Conservation (phyloP, 371 early-diverging fungal genomes). For the Gilbertella persicaria region DNA sequence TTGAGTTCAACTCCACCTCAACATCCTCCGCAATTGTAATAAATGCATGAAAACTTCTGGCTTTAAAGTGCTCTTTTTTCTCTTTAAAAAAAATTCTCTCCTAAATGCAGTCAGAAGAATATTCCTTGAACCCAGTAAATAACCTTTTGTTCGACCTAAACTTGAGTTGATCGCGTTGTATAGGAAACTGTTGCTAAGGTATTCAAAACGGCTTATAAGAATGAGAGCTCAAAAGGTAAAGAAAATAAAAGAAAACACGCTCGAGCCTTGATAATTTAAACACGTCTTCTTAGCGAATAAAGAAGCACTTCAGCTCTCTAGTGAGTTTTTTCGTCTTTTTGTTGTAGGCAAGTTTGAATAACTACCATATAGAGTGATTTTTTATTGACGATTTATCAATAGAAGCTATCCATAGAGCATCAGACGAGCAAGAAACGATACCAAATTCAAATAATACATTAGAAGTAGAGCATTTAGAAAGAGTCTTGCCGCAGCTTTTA, state of each 20-base stretch:
- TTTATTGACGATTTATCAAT: background rate
- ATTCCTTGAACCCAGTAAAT: too few relatives aligned
- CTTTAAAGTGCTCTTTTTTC: too few relatives aligned
- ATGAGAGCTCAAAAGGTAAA: background rate
- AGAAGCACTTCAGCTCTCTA: background rate
- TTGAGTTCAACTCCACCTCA: slow-evolving; percentile 38
- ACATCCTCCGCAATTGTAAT: slow-evolving; percentile 19
- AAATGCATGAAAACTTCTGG: too few relatives aligned
- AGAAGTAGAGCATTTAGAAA: background rate
- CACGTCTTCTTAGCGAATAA: background rate
- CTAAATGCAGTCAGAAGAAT: too few relatives aligned
- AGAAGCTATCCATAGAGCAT: background rate
- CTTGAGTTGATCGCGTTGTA: too few relatives aligned
- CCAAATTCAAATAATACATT: background rate
- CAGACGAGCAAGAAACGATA: background rate
- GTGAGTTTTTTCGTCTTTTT: background rate
- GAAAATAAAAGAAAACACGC: background rate
- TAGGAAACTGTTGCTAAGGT: slow-evolving; percentile 1
- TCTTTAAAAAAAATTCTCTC: too few relatives aligned
- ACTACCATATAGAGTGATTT: too few relatives aligned
- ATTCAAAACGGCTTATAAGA: background rate
- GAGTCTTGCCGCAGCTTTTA: background rate
- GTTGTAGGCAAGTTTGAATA: background rate
- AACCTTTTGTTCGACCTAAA: too few relatives aligned
- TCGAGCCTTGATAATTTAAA: background rate